Evolutionary conservation across 169 alveolate species (phyloP), one percentile per base, ranked within the genome.

Genomic region (Perkinsus chesapeaki): DNA sequence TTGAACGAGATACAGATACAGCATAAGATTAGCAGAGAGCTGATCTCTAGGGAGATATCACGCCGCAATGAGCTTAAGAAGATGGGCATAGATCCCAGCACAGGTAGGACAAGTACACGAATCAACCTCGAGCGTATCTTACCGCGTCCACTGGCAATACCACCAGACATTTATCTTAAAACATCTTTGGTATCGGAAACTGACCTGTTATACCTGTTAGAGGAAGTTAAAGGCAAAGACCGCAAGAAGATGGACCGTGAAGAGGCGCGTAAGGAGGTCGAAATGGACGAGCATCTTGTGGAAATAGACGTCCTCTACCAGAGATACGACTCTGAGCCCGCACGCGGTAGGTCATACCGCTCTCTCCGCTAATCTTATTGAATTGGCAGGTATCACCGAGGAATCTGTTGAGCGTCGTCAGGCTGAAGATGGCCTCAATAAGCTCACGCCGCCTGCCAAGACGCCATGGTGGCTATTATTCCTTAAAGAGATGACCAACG

Each of bases 401-500:
- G 82, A 60, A 5, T 60, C 82, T 16, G 82, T 60, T 60, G 82
- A 60, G 27, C 82, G 82, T 34, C 82, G 82, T 34, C 82, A 60
- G 23, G 82, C 82, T 16, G 82, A 60, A 34, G 90, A 39, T 91
- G 98, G 98, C 0, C 96, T 94, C n/a, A 97, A 97, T 94, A 39
- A 94, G 43, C 94, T 97, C 82, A 95, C 98, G 31, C 97, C 96
- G 91, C 95, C 96, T 92, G 95, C 96, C 72, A 94, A 93, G 91
- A 91, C 95, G 5, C 98, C 98, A 39, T 95, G 97, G 94, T 96
- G 94, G 60, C 39, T 96, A 23, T 93, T 94, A 48, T 96, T 96
- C 92, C 91, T 96, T 38, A 94, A 95, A 92, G 96, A 96, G 93
- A 92, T 97, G 93, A 95, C 97, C 39, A 95, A 96, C 3, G 94